Evolutionary conservation across 805 yeast species (phyloP), one percentile per base, ranked within the genome.

Genomic region (Citeromyces matritensis): DNA sequence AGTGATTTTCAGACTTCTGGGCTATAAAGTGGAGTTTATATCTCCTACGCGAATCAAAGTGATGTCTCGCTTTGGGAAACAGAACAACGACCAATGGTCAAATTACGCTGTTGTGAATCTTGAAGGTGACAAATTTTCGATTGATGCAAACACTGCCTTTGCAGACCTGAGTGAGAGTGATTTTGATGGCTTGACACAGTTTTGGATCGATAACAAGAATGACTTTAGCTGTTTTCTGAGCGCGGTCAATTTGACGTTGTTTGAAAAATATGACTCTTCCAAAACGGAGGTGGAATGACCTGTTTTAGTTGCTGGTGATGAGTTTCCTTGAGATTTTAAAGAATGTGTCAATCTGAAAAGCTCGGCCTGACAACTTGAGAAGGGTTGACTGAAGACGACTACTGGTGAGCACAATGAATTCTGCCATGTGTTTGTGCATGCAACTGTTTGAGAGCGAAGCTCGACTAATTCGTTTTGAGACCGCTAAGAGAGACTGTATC

Each of bases 211-310:
- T 27, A 78, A 78, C 27, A 68, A 72, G 39, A 66, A 65, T 19
- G 83, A 80, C 40, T 68, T 82, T 10, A 80, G 91, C 0, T 78
- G 93, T 39, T 77, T 84, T 40, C 54, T 84, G 33, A 74, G 86
- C 35, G 83, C 86, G 1, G 53, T 84, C 37, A 80, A 73, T 27
- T 54, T 84, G 33, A 76, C 69, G 45, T 48, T 83, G 10, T 75
- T 69, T 53, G 79, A 77, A n/a, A n/a, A n/a, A n/a, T n/a, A n/a
- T n/a, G n/a, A n/a, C n/a, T n/a, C n/a, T n/a, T n/a, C n/a, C n/a
- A n/a, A n/a, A n/a, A n/a, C n/a, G n/a, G n/a, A n/a, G n/a, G n/a
- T n/a, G n/a, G n/a, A n/a, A n/a, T n/a, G n/a, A n/a, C n/a, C n/a
- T n/a, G n/a, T n/a, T n/a, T n/a, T n/a, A n/a, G n/a, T n/a, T n/a